phyloP scores from a whole-genome alignment of 768 basidiomycete species.

The Porphyrellus cyaneotinctus region DNA sequence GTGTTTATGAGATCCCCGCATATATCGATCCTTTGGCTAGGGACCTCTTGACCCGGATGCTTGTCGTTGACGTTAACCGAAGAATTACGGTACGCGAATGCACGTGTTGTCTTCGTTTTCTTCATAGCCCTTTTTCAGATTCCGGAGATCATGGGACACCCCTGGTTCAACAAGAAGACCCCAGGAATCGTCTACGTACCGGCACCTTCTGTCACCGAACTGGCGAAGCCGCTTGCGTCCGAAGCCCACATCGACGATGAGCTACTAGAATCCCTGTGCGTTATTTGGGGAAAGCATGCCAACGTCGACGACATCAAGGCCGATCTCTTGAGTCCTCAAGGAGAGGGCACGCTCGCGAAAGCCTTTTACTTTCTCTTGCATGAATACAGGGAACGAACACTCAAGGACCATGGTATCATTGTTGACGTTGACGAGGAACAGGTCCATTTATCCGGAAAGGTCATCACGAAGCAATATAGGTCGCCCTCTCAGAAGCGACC shows the following conservation, averaged over 20 bases:
- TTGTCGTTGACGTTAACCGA: slow-evolving; percentile 76
- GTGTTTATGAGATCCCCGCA: slow-evolving; percentile 78
- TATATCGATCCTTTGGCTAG: slow-evolving; percentile 80
- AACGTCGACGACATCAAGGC: slow-evolving; percentile 53
- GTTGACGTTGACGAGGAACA: slow-evolving; percentile 30
- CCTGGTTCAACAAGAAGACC: slow-evolving; percentile 65
- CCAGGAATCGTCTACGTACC: slow-evolving; percentile 44
- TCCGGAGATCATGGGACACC: slow-evolving; percentile 78
- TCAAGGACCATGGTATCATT: slow-evolving; percentile 52
- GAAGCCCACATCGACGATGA: slow-evolving; percentile 71
- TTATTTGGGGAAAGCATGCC: slow-evolving; percentile 80
- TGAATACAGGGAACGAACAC: slow-evolving; percentile 64
- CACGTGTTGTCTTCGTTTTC: not conserved
- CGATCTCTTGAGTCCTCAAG: slow-evolving; percentile 67
- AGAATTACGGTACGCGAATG: slow-evolving; percentile 66
- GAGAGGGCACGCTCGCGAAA: slow-evolving; percentile 72
- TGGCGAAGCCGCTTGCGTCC: slow-evolving; percentile 68
- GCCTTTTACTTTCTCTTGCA: slow-evolving; percentile 85
- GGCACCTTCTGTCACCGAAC: slow-evolving; percentile 60
- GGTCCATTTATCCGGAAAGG: slow-evolving; percentile 20
- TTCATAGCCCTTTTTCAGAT: slow-evolving; percentile 49
- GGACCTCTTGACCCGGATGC: slow-evolving; percentile 82
- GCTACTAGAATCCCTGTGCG: slow-evolving; percentile 69
- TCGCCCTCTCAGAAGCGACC: slow-evolving; percentile 36
- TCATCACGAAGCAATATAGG: slow-evolving; percentile 40